These are phyloP conservation scores for Gypsophila paniculata DNA, from an alignment of 179 eudicot species.

Conservation along the genomic window DNA sequence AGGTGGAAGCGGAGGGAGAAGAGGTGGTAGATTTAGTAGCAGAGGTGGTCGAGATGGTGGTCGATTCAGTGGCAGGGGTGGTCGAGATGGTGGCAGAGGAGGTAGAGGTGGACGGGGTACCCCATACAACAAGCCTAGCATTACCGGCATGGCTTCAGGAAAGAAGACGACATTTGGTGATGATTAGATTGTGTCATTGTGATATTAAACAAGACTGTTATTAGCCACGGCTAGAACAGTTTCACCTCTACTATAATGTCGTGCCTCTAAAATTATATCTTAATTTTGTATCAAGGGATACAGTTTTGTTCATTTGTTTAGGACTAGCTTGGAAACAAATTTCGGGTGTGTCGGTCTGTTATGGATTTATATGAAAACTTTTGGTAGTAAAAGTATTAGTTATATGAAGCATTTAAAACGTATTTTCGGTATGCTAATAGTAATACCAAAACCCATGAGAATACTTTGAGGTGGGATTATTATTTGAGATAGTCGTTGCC, in stretches of 20 bases:
- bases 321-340: slow-evolving; percentile 4
- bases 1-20: slow-evolving; percentile 34
- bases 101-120: slow-evolving; percentile 10
- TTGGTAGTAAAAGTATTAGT: background rate
- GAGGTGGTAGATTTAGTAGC: slow-evolving; percentile 34
- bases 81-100: background rate
- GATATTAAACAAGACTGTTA: background rate
- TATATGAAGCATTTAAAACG: no score
- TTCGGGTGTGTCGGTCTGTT: background rate
- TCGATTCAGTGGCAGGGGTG: background rate
- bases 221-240: no score
- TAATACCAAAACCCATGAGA: no score
- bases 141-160: slow-evolving; percentile 9
- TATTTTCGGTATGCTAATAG: no score
- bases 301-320: background rate
- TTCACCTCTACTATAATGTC: background rate
- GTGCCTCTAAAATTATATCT: no score
- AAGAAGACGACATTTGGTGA: slow-evolving; percentile 16
- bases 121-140: background rate
- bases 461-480: no score
- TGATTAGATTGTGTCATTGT: background rate
- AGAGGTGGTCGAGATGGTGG: slow-evolving; percentile 24
- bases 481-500: no score
- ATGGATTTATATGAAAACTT: background rate
- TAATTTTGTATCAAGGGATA: background rate